Evolutionary conservation across 139 green algal species (phyloP), one percentile per base, ranked within the genome.

Genomic region (Chlorella sp.): DNA sequence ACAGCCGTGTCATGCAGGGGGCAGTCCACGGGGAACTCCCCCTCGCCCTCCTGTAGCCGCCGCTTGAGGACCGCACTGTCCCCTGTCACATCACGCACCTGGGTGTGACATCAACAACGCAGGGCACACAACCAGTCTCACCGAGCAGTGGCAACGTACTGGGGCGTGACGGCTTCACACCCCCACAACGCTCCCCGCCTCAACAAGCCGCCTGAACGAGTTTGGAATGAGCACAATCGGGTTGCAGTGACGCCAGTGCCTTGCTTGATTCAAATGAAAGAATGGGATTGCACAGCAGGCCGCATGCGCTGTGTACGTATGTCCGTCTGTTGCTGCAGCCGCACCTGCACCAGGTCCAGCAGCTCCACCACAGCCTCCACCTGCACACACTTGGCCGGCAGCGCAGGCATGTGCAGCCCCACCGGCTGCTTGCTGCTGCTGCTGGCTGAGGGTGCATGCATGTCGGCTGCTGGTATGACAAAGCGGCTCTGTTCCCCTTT

Each of bases 11-110:
- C 91, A 23, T 95, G 70, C 49, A 96, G 55, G n/a, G 91, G 90
- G 81, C 88, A 94, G 79, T 95, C 91, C 2, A 89, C 71, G 31
- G 91, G 91, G 69, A 96, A 96, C 36, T 92, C 87, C 1, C 91
- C 91, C 14, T 36, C 6, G 2, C 91, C 91, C 50, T 91, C 83
- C 24, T 63, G 34, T 35, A 90, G 34, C 3, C 84, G 80, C 35
- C 79, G 77, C 81, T 96, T 96, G 31, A 83, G 71, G 23, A 91
- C 80, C 14, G 63, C 50, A 10, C 91, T 90, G 64, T 90, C 84
- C n/a, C 87, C 87, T 4, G 79, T 86, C 67, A 96, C 73, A 80
- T 96, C 91, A 0, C 91, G 77, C 31, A 94, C 88, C 83, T 96
- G 83, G 1, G 31, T 1, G 22, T 24, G 17, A 17, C 42, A 55